Evolutionary conservation across 495 filamentous ascomycete genomes (phyloP).

Genomic region (Amphirosellinia nigrospora): DNA sequence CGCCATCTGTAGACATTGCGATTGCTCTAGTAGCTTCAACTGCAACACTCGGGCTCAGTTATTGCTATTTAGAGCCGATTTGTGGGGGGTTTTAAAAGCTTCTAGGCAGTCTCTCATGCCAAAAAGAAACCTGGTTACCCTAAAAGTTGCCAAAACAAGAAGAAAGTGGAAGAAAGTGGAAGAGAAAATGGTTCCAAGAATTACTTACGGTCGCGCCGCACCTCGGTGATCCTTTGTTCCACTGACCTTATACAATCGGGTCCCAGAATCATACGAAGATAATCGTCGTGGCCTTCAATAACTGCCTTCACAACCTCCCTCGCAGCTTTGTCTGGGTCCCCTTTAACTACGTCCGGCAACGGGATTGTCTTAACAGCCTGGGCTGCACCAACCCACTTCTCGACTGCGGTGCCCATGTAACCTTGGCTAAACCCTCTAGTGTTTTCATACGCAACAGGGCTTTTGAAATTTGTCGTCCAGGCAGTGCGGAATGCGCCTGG

Average conservation of each 20-base stretch:
- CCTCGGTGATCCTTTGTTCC: slow-evolving; percentile 7
- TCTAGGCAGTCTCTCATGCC: no score
- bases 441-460: slow-evolving; percentile 32
- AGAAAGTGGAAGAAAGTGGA: no score
- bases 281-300: slow-evolving; percentile 20
- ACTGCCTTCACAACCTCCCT: slow-evolving; percentile 47
- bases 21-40: slow-evolving; percentile 19
- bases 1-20: slow-evolving; percentile 2
- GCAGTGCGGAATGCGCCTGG: slow-evolving; percentile 51
- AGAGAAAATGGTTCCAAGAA: no score
- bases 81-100: no score
- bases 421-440: slow-evolving; percentile 27
- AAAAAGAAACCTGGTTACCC: no score
- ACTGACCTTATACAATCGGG: not conserved
- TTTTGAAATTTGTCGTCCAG: slow-evolving; percentile 31
- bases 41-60: no score
- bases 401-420: slow-evolving; percentile 28
- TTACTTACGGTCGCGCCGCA: not conserved
- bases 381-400: slow-evolving; percentile 15
- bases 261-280: slow-evolving; percentile 24
- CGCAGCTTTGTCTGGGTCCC: slow-evolving; percentile 52
- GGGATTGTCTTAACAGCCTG: not conserved
- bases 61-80: no score
- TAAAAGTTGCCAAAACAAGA: no score
- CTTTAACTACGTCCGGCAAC: slow-evolving; percentile 25